phyloP scores from a whole-genome alignment of 225 moss, liverwort and hornwort genomes.

The Pseudoscleropodium purum region DNA sequence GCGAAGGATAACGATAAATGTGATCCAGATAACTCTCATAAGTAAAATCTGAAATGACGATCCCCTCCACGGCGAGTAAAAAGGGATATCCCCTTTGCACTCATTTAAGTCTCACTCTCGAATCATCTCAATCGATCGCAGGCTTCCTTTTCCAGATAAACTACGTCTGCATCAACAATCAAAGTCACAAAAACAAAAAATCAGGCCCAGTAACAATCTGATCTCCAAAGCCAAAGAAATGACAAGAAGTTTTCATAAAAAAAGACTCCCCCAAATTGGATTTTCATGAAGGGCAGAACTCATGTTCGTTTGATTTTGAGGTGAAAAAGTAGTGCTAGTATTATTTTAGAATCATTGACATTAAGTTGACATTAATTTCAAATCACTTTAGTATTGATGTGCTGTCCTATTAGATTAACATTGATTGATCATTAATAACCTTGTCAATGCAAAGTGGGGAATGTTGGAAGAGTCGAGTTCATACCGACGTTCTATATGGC shows the following conservation, averaged over 20 bases:
- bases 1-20: background rate
- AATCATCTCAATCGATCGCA: constrained; percentile 1
- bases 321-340: background rate
- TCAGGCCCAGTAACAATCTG: background rate
- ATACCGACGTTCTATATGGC: constrained; percentile 94
- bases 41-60: constrained; percentile 7
- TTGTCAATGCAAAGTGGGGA: background rate
- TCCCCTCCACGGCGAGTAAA: constrained; percentile 6
- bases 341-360: background rate
- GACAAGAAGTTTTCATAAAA: background rate
- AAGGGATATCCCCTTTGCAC: constrained; percentile 1
- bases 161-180: constrained; percentile 35
- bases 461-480: background rate
- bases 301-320: background rate
- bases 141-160: background rate
- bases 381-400: background rate
- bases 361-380: background rate
- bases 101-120: constrained; percentile 10
- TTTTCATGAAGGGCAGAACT: background rate
- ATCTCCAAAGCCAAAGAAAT: background rate
- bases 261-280: background rate
- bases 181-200: background rate
- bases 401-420: background rate
- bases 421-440: background rate
- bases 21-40: constrained; percentile 1